These are phyloP conservation scores for Metschnikowia proteae DNA, from an alignment of 805 yeast species.

Conservation along the genomic window DNA sequence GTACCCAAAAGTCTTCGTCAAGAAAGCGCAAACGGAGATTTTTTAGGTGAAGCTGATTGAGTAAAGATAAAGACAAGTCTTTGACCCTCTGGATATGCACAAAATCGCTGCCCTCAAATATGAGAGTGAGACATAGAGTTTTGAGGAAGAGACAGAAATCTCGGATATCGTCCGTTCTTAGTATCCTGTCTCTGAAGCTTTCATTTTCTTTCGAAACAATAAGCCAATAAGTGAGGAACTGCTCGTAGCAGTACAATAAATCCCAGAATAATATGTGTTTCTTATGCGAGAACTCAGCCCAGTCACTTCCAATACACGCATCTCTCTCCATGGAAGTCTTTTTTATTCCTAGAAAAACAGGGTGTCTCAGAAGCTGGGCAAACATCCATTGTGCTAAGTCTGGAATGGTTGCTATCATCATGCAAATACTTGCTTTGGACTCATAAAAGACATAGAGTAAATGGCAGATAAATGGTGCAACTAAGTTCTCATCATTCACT, in stretches of 20 bases:
- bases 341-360: conserved; percentile 17
- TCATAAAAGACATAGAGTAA: conserved; percentile 38
- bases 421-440: conserved; percentile 35
- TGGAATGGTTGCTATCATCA: conserved; percentile 41
- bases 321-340: conserved; percentile 2
- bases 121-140: conserved; percentile 45
- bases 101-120: conserved; percentile 30
- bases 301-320: not conserved
- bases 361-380: conserved; percentile 20
- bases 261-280: conserved; percentile 27
- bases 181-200: conserved; percentile 42
- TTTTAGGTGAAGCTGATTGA: conserved; percentile 62
- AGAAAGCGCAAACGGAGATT: conserved; percentile 60
- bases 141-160: conserved; percentile 48
- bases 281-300: not conserved
- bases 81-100: conserved; percentile 14
- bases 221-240: conserved; percentile 62
- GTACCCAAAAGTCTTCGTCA: conserved; percentile 51
- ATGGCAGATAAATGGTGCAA: conserved; percentile 22
- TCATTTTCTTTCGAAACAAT: conserved; percentile 66
- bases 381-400: conserved; percentile 33
- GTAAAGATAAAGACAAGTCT: conserved; percentile 44
- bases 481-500: conserved; percentile 4
- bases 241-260: conserved; percentile 49
- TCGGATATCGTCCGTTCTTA: conserved; percentile 36